Base-by-base conservation (phyloP, 495 filamentous ascomycete genomes). In the Aspergillus affinis region DNA sequence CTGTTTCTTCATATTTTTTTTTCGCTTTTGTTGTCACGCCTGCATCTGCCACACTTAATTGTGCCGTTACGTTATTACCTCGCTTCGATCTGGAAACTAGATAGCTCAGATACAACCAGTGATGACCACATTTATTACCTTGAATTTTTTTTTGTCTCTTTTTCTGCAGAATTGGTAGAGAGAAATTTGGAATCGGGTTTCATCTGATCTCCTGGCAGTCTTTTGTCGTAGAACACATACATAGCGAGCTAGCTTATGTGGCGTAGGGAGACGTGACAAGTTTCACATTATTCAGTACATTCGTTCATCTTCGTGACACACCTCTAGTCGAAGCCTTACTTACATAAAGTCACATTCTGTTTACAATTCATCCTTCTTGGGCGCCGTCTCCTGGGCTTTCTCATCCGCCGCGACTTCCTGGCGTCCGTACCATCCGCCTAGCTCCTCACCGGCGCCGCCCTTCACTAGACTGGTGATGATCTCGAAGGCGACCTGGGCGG, bases 391-490 rank as follows among this genome's bases (percentile, higher is more conserved):
- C 62, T 63, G 57, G n/a, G 53, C 54, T 59, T n/a, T 32, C 66
- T 59, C 65, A 58, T 69, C 61, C 32, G 32, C 47, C 65, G 50
- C 62, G 59, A 68, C 59, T 45, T 69, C 72, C 58, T 66, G 67
- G 23, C 61, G 67, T 23, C 76, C 76, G 60, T 80, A 80, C 77
- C 77, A 80, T 15, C 76, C 75, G 54, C 78, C 71, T 53, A 77
- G 55, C 55, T 79, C 76, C 68, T 79, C 75, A 29, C 64, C 69
- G n/a, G 78, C 68, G 4, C 86, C 86, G 27, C 74, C 73, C 80
- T 90, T 91, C 1, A 92, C 89, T 82, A 92, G 88, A 52, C 87
- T 86, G 20, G 86, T 93, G 72, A 93, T 77, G 52, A 94, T 84
- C 78, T 95, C 90, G 72, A 87, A 95, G 18, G 86, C 87, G 20